phyloP scores from a whole-genome alignment of 2,329 filamentous ascomycete genomes.

The Fusarium sp. region DNA sequence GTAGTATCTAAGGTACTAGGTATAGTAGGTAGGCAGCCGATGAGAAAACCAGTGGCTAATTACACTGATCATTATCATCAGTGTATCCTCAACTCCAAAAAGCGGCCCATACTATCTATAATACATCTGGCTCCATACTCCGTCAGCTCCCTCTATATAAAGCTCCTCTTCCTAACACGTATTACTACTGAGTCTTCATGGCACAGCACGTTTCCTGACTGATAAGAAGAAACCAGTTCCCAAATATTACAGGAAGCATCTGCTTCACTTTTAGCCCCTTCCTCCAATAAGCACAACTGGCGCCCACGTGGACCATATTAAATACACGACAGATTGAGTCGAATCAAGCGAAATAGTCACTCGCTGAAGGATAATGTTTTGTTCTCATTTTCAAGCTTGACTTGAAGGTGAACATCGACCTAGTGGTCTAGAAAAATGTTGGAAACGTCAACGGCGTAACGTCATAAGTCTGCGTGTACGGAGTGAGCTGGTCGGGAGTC shows the following conservation, averaged over 20 bases:
- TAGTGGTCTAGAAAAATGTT: constrained; percentile 9
- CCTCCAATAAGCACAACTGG: constrained; percentile 30
- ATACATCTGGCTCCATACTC: constrained; percentile 28
- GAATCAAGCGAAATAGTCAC: constrained; percentile 1
- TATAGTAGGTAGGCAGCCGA: neutral
- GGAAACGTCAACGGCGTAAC: constrained; percentile 35
- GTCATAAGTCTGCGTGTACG: constrained; percentile 25
- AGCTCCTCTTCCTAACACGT: constrained; percentile 23
- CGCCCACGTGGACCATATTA: constrained; percentile 31
- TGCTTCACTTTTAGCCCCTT: constrained; percentile 30
- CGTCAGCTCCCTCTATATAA: constrained; percentile 13
- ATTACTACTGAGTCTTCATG: neutral
- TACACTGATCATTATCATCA: neutral
- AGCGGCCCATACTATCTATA: constrained; percentile 10
- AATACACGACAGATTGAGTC: constrained; percentile 14
- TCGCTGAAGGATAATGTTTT: constrained; percentile 1
- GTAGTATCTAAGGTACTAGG: too few species aligned
- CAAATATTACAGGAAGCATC: constrained; percentile 44
- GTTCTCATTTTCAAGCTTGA: constrained; percentile 5
- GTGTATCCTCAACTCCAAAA: neutral
- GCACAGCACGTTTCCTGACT: constrained; percentile 6
- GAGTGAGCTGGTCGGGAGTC: constrained; percentile 5
- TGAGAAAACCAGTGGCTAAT: neutral
- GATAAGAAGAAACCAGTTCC: constrained; percentile 43
- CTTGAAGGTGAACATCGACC: neutral